A percentile compares a stretch with the other conserved stretches of the same genome.
Conservation (phyloP, 495 filamentous ascomycete species). For the Filosporella fistucella region DNA sequence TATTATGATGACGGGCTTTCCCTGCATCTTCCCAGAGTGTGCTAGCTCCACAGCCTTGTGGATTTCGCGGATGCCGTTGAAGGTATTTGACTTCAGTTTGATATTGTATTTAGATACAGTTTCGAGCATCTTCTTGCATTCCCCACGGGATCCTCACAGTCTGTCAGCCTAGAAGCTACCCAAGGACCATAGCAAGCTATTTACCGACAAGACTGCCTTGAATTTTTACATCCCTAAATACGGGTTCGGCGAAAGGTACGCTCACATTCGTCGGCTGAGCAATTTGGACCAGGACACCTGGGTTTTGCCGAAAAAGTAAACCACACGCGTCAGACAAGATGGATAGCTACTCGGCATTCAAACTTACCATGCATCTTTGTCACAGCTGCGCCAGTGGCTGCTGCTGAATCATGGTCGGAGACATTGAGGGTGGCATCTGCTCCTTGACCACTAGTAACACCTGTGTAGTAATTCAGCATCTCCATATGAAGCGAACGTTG, state of each 20-base stretch:
- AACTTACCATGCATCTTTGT: conserved; percentile 50
- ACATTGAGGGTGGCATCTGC: conserved; percentile 42
- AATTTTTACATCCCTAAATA: conserved; percentile 51
- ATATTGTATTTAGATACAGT: conserved; percentile 46
- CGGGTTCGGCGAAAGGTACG: conserved; percentile 47
- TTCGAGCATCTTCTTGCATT: conserved; percentile 46
- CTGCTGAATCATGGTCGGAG: conserved; percentile 37
- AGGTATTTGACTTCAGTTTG: conserved; percentile 43
- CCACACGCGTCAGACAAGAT: too few relatives aligned
- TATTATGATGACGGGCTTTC: conserved; percentile 50
- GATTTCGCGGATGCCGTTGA: conserved; percentile 48
- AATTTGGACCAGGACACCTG: conserved; percentile 42
- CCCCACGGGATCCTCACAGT: conserved; percentile 34
- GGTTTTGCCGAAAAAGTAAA: too few relatives aligned
- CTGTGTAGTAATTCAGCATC: too few relatives aligned
- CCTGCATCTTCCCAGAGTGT: conserved; percentile 44
- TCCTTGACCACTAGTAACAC: conserved; percentile 40
- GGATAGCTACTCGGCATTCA: too few relatives aligned
- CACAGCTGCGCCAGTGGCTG: conserved; percentile 42
- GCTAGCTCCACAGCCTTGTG: conserved; percentile 42
- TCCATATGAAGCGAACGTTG: too few relatives aligned
- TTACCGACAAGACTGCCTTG: conserved; percentile 34
- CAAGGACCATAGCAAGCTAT: not conserved
- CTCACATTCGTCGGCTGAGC: conserved; percentile 42
- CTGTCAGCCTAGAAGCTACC: not conserved